These are phyloP conservation scores for Polytrichum formosum DNA, from an alignment of 225 moss, liverwort and hornwort species.

Conservation along the genomic window DNA sequence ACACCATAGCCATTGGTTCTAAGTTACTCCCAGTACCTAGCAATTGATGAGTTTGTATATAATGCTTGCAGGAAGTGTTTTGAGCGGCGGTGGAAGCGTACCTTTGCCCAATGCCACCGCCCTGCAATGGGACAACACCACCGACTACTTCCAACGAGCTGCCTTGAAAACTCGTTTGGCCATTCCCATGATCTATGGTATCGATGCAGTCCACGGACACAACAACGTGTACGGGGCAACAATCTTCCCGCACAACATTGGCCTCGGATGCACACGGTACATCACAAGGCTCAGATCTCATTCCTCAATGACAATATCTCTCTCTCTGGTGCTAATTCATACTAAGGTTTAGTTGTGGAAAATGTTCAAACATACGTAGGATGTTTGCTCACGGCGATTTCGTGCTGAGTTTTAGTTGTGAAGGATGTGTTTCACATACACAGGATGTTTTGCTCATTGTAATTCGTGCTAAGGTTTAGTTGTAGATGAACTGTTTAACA, in stretches of 20 bases:
- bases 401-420: too few species aligned
- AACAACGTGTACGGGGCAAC: slow-evolving; percentile 82
- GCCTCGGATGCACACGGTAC: slow-evolving; percentile 67
- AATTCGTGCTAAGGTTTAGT: too few species aligned
- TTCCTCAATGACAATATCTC: background rate
- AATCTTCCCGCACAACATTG: slow-evolving; percentile 87
- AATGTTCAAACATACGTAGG: background rate
- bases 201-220: slow-evolving; percentile 93
- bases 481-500: too few species aligned
- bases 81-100: slow-evolving; percentile 79
- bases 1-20: background rate
- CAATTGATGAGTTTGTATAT: background rate
- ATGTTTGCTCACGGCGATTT: too few species aligned
- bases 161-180: slow-evolving; percentile 59
- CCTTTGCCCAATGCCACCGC: slow-evolving; percentile 49
- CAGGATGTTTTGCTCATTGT: background rate
- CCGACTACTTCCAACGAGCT: slow-evolving; percentile 58
- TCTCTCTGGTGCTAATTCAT: too few species aligned
- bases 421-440: background rate
- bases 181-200: slow-evolving; percentile 84
- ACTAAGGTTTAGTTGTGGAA: too few species aligned
- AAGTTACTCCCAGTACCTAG: too few species aligned
- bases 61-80: slow-evolving; percentile 54
- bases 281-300: background rate
- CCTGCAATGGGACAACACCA: slow-evolving; percentile 51